Evolutionary conservation across 1,139 yeast genomes (phyloP).

Genomic region (Debaryomyces udenii): DNA sequence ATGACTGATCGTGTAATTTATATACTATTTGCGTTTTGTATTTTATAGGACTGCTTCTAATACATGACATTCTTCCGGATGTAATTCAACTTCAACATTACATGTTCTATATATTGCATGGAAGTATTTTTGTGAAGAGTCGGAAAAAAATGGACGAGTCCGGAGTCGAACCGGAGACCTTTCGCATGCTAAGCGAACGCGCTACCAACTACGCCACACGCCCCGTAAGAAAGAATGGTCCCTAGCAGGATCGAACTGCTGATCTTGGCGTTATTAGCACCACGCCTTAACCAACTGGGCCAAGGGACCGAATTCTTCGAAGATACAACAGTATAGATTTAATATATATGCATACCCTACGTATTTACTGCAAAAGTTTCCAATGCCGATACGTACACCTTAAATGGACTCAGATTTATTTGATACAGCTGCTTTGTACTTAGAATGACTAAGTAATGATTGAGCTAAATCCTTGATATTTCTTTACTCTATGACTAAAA

Average conservation of each 20-base stretch:
- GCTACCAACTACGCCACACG: slow-evolving; percentile 77
- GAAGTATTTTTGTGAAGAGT: too few species aligned
- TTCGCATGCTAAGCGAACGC: slow-evolving; percentile 69
- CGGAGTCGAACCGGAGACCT: slow-evolving; percentile 72
- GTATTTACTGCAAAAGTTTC: too few species aligned
- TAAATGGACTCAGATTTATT: too few species aligned
- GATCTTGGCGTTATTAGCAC: slow-evolving; percentile 87
- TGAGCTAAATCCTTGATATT: too few species aligned
- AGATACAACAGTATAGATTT: too few species aligned
- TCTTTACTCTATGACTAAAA: too few species aligned
- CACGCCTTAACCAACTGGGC: slow-evolving; percentile 57
- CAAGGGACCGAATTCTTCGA: slow-evolving; percentile 21
- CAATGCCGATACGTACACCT: too few species aligned
- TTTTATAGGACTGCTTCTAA: slow-evolving; percentile 7
- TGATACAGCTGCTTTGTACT: too few species aligned
- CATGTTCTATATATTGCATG: too few species aligned
- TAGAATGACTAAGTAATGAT: too few species aligned
- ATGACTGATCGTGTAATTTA: not conserved
- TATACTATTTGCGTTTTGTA: slow-evolving; percentile 1
- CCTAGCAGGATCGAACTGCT: slow-evolving; percentile 88
- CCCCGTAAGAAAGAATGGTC: slow-evolving; percentile 56
- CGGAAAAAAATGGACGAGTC: slow-evolving; percentile 58
- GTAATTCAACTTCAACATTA: not conserved
- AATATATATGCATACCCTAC: too few species aligned
- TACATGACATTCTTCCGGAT: slow-evolving; percentile 1